A percentile compares a stretch with the other conserved stretches of the same genome.
Evolutionary conservation across 2,329 filamentous ascomycete species (phyloP).

Genomic region (Beauveria australis): DNA sequence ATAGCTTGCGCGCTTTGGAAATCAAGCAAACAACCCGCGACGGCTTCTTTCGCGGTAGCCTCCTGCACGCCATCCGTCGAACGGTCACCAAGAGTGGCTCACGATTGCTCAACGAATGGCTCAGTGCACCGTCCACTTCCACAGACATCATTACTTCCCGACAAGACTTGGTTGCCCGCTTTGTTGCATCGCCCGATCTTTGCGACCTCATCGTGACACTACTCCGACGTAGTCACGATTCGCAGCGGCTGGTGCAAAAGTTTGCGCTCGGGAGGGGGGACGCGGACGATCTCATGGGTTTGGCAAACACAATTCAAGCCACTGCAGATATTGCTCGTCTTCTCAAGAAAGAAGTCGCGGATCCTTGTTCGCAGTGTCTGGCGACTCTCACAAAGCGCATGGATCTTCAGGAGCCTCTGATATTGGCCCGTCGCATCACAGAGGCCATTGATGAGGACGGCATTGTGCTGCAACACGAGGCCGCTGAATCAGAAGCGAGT

Average conservation of each 20-base stretch:
- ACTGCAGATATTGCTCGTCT: constrained; percentile 57
- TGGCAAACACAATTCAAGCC: constrained; percentile 72
- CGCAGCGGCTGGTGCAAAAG: constrained; percentile 83
- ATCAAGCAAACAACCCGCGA: constrained; percentile 82
- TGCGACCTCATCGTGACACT: constrained; percentile 61
- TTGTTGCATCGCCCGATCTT: constrained; percentile 58
- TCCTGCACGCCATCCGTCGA: constrained; percentile 80
- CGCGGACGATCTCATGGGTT: constrained; percentile 76
- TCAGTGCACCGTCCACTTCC: constrained; percentile 89
- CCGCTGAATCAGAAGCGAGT: constrained; percentile 63
- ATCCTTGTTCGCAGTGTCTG: constrained; percentile 27
- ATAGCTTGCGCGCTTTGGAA: constrained; percentile 81
- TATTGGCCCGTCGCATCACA: constrained; percentile 63
- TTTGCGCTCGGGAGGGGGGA: constrained; percentile 90
- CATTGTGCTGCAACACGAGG: constrained; percentile 68
- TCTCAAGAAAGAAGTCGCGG: constrained; percentile 23
- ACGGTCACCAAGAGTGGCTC: constrained; percentile 91
- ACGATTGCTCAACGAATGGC: constrained; percentile 71
- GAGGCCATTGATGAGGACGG: constrained; percentile 88
- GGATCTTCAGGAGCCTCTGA: constrained; percentile 55
- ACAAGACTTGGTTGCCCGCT: constrained; percentile 71
- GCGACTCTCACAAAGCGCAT: constrained; percentile 47
- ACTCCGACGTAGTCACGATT: constrained; percentile 71
- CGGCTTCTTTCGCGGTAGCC: constrained; percentile 67
- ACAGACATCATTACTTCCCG: constrained; percentile 68